A percentile compares a stretch with the other conserved stretches of the same genome.
phyloP scores from a whole-genome alignment of 2,329 filamentous ascomycete genomes.

The Neopestalotiopsis sp. region DNA sequence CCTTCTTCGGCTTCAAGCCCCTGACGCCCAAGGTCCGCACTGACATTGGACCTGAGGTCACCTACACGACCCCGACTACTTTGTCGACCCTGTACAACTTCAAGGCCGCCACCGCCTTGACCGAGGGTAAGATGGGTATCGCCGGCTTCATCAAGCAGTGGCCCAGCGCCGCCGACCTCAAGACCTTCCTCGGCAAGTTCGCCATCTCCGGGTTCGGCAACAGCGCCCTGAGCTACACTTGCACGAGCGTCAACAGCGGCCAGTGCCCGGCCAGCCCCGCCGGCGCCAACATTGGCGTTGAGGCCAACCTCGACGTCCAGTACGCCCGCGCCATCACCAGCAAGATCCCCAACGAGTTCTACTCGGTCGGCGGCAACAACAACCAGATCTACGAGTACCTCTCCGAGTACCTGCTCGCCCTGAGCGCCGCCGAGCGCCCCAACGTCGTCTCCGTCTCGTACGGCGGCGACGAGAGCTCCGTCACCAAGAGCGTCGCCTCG shows the following conservation, averaged over 20 bases:
- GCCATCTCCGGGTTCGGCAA: conserved; percentile 14
- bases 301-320: conserved; percentile 66
- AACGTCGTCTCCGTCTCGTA: conserved; percentile 71
- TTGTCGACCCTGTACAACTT: conserved; percentile 17
- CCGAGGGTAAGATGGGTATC: conserved; percentile 17
- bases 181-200: conserved; percentile 13
- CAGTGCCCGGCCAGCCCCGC: conserved; percentile 12
- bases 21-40: conserved; percentile 1
- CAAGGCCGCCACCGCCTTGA: not conserved
- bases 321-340: conserved; percentile 49
- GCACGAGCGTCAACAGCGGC: conserved; percentile 16
- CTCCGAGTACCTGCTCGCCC: conserved; percentile 29
- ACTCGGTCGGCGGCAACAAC: conserved; percentile 57
- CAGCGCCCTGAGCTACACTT: conserved; percentile 14
- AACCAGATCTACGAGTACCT: conserved; percentile 36
- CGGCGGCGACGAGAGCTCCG: conserved; percentile 69
- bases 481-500: conserved; percentile 65
- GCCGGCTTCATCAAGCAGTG: conserved; percentile 15
- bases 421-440: conserved; percentile 54
- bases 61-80: conserved; percentile 10
- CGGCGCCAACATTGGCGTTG: conserved; percentile 36
- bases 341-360: conserved; percentile 40
- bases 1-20: conserved; percentile 15
- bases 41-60: not conserved
- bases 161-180: conserved; percentile 10